Base-by-base conservation (phyloP, 2,329 filamentous ascomycete species). In the Catunica adiposa region DNA sequence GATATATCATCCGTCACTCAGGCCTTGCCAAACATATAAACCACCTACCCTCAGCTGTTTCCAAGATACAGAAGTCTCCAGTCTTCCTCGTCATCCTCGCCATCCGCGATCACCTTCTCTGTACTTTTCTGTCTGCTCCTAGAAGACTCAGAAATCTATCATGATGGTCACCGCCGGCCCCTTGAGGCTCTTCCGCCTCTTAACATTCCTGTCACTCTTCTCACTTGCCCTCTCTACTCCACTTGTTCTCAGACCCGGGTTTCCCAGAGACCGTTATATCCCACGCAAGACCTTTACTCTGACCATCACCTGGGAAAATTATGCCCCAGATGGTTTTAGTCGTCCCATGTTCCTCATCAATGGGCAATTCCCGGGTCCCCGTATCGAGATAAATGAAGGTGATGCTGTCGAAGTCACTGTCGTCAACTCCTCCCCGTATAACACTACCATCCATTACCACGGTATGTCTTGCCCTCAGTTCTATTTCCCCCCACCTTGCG, bases 351-450 rank as follows among this genome's bases (percentile, higher is more conserved):
- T 73, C 59, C 67, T 82, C 44, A 66, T 81, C 62, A 83, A 84
- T 59, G 75, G 74, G 9, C 71, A 78, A 61, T 79, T 77, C 51
- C 81, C 82, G 0, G 83, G 80, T 0, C 82, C 82, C 0, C 66
- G 70, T 1, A 70, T 85, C 7, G 70, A 75, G 51, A 69, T 75
- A 7, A 66, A 71, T 47, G 71, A 78, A 63, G 76, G 74, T 17
- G 75, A 79, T 55, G 63, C 66, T 22, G 68, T 76, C 2, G 62
- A 67, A n/a, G 64, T 76, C 4, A 61, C 63, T 2, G 71, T 78
- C 1, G 61, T 67, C 42, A 78, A 79, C 61, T 59, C 67, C 3
- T 68, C 73, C 22, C 71, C 73, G 0, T 69, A 67, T 53, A 72
- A 75, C 58, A 70, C 71, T 1, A 72, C 71, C 1, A 60, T 78